Percentiles rank a stretch among this genome's conserved stretches.
These are phyloP conservation scores for Kurtzmaniella fragi DNA, from an alignment of 805 yeast species.

Conservation along the genomic window DNA sequence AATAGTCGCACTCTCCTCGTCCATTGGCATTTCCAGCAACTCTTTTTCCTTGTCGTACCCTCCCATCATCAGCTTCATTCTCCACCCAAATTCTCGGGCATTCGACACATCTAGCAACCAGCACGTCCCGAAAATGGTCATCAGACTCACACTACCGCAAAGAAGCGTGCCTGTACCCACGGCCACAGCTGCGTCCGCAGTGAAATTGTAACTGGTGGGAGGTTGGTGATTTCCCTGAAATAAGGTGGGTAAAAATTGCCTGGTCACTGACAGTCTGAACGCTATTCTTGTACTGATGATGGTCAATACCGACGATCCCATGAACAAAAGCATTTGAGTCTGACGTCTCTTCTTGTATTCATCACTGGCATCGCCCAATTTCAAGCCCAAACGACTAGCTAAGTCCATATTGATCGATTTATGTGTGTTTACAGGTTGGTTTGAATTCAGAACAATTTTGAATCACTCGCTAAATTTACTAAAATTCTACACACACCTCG, in stretches of 20 bases:
- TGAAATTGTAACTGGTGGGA: slow-evolving; percentile 68
- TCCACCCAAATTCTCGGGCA: slow-evolving; percentile 65
- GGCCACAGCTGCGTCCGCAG: slow-evolving; percentile 81
- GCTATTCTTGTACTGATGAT: slow-evolving; percentile 70
- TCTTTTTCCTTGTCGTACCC: slow-evolving; percentile 57
- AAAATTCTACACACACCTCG: too few species aligned
- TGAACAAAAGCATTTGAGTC: slow-evolving; percentile 66
- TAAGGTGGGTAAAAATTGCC: slow-evolving; percentile 70
- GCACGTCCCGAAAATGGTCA: slow-evolving; percentile 68
- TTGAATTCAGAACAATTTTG: too few species aligned
- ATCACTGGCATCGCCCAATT: slow-evolving; percentile 31
- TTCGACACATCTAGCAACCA: slow-evolving; percentile 76
- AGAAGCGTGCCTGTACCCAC: slow-evolving; percentile 75
- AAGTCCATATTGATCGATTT: too few species aligned
- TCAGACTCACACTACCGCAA: slow-evolving; percentile 66
- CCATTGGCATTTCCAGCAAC: slow-evolving; percentile 38
- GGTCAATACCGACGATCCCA: slow-evolving; percentile 68
- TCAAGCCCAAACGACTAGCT: slow-evolving; percentile 5
- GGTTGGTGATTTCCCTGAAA: slow-evolving; percentile 86
- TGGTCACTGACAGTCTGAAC: slow-evolving; percentile 63
- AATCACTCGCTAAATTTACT: too few species aligned
- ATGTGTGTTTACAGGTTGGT: too few species aligned
- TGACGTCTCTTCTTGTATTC: slow-evolving; percentile 60
- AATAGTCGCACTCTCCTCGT: slow-evolving; percentile 54
- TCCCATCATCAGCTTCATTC: slow-evolving; percentile 60